These are phyloP conservation scores for Mikania micrantha DNA, from an alignment of 129 eudicot genomes.

Conservation along the genomic window DNA sequence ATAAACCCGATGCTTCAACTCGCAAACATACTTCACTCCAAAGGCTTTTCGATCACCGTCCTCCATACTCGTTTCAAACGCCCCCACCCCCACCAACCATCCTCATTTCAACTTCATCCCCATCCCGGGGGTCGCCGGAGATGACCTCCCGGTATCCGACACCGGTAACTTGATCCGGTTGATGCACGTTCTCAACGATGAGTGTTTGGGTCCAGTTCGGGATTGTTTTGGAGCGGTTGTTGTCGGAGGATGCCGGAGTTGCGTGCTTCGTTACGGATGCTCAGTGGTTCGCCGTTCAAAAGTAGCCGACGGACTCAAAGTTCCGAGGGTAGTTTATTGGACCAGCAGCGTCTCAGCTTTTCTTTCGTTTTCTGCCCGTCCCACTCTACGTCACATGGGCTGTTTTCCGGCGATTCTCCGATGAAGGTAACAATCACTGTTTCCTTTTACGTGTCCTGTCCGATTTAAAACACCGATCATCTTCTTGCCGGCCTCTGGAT, in stretches of 20 bases:
- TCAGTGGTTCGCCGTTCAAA: conserved; percentile 25
- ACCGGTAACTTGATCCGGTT: not conserved
- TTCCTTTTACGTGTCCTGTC: too few relatives aligned
- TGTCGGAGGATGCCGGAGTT: conserved; percentile 14
- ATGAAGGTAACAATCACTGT: not conserved
- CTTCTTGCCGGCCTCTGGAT: too few relatives aligned
- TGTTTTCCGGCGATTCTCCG: conserved; percentile 2
- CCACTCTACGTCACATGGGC: conserved; percentile 6
- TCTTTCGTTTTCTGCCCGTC: conserved; percentile 12
- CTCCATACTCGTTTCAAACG: conserved; percentile 46
- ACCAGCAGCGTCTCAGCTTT: conserved; percentile 23
- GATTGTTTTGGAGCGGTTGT: conserved; percentile 21
- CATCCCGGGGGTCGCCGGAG: conserved; percentile 14
- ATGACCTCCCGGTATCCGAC: not conserved
- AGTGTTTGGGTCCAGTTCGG: conserved; percentile 22
- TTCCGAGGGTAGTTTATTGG: conserved; percentile 34
- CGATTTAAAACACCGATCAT: too few relatives aligned
- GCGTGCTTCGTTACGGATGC: conserved; percentile 53
- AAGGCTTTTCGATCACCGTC: conserved; percentile 49
- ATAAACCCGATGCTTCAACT: conserved; percentile 61
- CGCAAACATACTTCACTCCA: conserved; percentile 48
- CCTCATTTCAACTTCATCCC: conserved; percentile 42
- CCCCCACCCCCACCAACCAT: conserved; percentile 32
- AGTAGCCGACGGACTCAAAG: conserved; percentile 22
- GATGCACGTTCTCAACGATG: conserved; percentile 14